These are phyloP conservation scores for Geosmithia putterillii DNA, from an alignment of 2,329 filamentous ascomycete genomes.

Conservation along the genomic window DNA sequence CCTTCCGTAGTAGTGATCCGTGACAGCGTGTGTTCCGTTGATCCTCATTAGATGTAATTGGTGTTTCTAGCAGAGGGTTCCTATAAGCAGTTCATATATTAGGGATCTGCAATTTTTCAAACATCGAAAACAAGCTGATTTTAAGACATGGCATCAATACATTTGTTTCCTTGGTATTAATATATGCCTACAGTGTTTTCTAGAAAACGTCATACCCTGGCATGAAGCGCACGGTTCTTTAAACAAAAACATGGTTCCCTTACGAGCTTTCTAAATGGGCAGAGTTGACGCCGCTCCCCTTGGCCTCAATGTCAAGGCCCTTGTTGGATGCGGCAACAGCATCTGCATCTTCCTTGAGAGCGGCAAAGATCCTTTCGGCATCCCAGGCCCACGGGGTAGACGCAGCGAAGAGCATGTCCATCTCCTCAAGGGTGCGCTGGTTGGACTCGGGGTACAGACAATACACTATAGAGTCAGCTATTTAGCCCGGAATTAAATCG, in stretches of 20 bases:
- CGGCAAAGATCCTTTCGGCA: conserved; percentile 50
- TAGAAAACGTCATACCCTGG: background rate
- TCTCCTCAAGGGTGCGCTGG: conserved; percentile 62
- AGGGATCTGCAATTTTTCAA: too few relatives aligned
- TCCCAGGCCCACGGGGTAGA: conserved; percentile 62
- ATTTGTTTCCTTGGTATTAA: too few relatives aligned
- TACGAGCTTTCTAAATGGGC: background rate
- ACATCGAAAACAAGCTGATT: too few relatives aligned
- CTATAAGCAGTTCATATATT: too few relatives aligned
- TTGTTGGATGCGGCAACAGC: background rate
- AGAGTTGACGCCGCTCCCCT: background rate
- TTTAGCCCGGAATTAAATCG: conserved; percentile 45
- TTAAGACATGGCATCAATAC: too few relatives aligned
- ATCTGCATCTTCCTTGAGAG: conserved; percentile 51
- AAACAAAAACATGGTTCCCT: background rate
- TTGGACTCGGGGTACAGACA: conserved; percentile 64
- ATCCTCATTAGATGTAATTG: too few relatives aligned
- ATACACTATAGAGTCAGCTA: too few relatives aligned
- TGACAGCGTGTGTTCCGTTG: too few relatives aligned
- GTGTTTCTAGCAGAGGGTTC: too few relatives aligned
- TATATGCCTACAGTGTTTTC: too few relatives aligned
- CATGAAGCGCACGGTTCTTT: background rate
- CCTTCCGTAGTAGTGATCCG: too few relatives aligned
- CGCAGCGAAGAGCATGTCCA: conserved; percentile 59
- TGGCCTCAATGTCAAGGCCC: background rate